Conservation (phyloP, 495 filamentous ascomycete genomes). For the Gamarada debralockiae region DNA sequence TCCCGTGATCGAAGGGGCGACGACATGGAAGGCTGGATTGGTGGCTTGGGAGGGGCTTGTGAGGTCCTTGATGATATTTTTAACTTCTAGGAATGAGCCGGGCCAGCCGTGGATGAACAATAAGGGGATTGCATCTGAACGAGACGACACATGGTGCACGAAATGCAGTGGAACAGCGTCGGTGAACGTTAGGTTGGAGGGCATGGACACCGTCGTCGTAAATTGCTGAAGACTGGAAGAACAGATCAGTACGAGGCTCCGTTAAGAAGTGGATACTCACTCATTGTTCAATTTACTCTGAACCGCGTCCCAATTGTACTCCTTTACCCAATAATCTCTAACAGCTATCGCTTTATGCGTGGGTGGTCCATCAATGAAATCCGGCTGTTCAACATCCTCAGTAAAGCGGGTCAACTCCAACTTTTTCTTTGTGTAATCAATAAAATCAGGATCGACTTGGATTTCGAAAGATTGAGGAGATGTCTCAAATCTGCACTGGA, state of each 20-base stretch:
- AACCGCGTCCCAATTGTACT: neutral
- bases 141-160: conserved; percentile 46
- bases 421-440: neutral
- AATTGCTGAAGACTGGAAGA: neutral
- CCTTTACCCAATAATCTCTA: conserved; percentile 2
- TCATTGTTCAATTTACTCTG: neutral
- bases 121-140: conserved; percentile 45
- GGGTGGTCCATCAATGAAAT: neutral
- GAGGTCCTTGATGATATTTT: neutral
- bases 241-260: neutral
- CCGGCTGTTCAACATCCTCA: neutral
- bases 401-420: neutral
- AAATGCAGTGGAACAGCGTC: conserved; percentile 31
- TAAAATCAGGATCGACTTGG: neutral
- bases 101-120: conserved; percentile 53
- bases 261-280: neutral
- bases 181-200: neutral
- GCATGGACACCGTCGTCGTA: neutral
- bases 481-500: neutral
- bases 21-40: conserved; percentile 31
- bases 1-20: conserved; percentile 33
- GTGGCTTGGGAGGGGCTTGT: neutral
- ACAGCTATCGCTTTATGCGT: neutral
- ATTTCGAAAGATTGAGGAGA: neutral
- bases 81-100: neutral